Evolutionary conservation across 129 eudicot species (phyloP).

Genomic region (Mikania micrantha): DNA sequence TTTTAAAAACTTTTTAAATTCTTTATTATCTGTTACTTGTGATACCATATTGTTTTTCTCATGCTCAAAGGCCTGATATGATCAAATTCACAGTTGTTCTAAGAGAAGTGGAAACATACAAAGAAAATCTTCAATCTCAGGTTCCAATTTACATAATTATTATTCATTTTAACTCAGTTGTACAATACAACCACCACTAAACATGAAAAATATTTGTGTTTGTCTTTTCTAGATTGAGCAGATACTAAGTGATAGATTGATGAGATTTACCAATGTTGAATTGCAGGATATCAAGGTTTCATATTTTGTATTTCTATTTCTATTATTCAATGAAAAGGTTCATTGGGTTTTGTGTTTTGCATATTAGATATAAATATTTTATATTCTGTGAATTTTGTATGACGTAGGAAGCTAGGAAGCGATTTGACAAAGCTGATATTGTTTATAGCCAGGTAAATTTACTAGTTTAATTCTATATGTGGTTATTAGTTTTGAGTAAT

Average conservation of each 20-base stretch:
- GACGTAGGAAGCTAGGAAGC: slow-evolving; percentile 89
- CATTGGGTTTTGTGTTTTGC: neutral
- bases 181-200: neutral
- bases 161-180: neutral
- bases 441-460: slow-evolving; percentile 80
- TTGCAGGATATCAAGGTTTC: slow-evolving; percentile 80
- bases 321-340: neutral
- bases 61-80: slow-evolving; percentile 76
- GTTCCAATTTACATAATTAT: slow-evolving; percentile 25
- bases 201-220: neutral
- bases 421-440: slow-evolving; percentile 87
- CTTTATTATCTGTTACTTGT: slow-evolving; percentile 8
- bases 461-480: neutral
- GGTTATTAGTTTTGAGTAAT: neutral
- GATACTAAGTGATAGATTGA: slow-evolving; percentile 51
- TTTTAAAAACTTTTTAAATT: neutral
- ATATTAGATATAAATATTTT: neutral
- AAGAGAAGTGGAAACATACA: slow-evolving; percentile 80
- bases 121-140: slow-evolving; percentile 82
- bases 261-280: slow-evolving; percentile 61
- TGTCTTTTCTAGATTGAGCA: slow-evolving; percentile 59
- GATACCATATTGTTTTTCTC: slow-evolving; percentile 12
- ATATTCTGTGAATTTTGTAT: neutral
- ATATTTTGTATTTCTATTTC: slow-evolving; percentile 15
- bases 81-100: slow-evolving; percentile 68